A percentile compares a stretch with the other conserved stretches of the same genome.
These are phyloP conservation scores for Cutaneotrichosporon spelunceum DNA, from an alignment of 1,284 basidiomycete genomes.

Conservation along the genomic window DNA sequence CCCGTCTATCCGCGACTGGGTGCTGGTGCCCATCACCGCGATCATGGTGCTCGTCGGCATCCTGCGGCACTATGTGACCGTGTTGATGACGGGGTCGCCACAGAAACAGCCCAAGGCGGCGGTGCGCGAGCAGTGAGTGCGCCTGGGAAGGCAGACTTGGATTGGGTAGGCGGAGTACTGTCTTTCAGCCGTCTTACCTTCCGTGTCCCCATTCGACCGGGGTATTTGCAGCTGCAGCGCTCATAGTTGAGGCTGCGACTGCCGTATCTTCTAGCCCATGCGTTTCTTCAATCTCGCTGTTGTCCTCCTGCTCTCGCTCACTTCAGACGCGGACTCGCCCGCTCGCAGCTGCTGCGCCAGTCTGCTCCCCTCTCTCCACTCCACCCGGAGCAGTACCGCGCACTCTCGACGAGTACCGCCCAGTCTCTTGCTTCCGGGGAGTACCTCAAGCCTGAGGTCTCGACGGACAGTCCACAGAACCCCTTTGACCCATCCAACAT, in stretches of 20 bases:
- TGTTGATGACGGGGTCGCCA: conserved; percentile 77
- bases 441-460: conserved; percentile 70
- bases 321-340: conserved; percentile 72
- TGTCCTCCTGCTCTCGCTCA: conserved; percentile 5
- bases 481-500: conserved; percentile 84
- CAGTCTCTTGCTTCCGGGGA: conserved; percentile 68
- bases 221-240: too few relatives aligned
- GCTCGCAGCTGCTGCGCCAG: conserved; percentile 75
- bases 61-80: conserved; percentile 86
- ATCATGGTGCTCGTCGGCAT: conserved; percentile 97
- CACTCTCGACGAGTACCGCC: conserved; percentile 69
- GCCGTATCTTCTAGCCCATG: not conserved
- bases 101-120: conserved; percentile 74
- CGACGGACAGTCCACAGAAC: conserved; percentile 58
- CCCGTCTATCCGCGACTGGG: conserved; percentile 80
- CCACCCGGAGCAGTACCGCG: conserved; percentile 67
- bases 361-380: conserved; percentile 76
- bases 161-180: not conserved
- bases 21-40: conserved; percentile 92
- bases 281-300: not conserved
- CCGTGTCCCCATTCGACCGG: too few relatives aligned
- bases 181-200: too few relatives aligned
- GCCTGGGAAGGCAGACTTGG: not conserved
- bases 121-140: conserved; percentile 86
- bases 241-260: too few relatives aligned